Evolutionary conservation across 139 green algal species (phyloP), one percentile per base, ranked within the genome.

Genomic region (Edaphochlamys debaryana): DNA sequence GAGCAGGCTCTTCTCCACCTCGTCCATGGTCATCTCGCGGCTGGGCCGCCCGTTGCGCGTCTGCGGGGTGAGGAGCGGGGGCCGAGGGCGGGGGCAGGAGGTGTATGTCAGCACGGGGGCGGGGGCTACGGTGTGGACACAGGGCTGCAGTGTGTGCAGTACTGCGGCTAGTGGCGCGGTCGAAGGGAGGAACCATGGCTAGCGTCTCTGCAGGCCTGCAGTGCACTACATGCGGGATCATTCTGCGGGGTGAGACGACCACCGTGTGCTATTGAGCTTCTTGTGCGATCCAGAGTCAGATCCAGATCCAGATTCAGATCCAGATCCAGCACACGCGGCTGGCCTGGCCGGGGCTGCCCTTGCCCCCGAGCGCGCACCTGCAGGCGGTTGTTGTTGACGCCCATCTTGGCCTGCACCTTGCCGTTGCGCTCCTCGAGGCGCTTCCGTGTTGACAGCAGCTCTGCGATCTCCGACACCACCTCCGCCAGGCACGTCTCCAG

Each of bases 11-110:
- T 69, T 70, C 77, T 90, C 86, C 41, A 90, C 86, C 0, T 87
- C 86, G 48, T 90, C 86, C 86, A 90, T 90, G 5, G 86, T 90
- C 48, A 78, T 81, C 77, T 90, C 86, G 20, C 86, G 75, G 0
- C 29, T 40, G 1, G 85, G 85, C 34, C 85, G 78, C 0, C 37
- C 48, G 15, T 73, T 72, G 32, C 85, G 85, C 41, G 84, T 75
- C 83, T 88, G 58, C 11, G 32, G 54, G 27, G 5, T 37, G 29
- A 29, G 37, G 23, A 2, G 66, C 34, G 66, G 11, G 63, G 17
- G n/a, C n/a, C n/a, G n/a, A n/a, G n/a, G n/a, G n/a, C n/a, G n/a
- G n/a, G n/a, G n/a, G n/a, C n/a, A n/a, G 50, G 50, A 50, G 36
- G 54, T 7, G 22, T 30, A n/a, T 36, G 54, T 48, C 30, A 27